These are phyloP conservation scores for Microdochium trichocladiopsis DNA, from an alignment of 2,329 filamentous ascomycete genomes.

Conservation along the genomic window DNA sequence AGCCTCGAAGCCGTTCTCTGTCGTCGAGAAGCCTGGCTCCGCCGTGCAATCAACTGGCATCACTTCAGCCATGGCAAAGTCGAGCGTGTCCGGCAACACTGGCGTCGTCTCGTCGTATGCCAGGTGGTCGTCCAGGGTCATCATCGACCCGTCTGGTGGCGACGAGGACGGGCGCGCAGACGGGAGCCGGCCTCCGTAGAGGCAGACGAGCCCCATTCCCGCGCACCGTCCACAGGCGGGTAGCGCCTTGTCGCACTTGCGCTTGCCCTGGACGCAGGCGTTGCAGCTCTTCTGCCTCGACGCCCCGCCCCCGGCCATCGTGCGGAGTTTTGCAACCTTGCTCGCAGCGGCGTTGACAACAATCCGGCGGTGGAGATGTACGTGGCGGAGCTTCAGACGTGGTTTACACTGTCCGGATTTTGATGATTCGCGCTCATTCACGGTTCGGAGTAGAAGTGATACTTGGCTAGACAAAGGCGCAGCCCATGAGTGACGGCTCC, in stretches of 20 bases:
- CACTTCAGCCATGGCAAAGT: not conserved
- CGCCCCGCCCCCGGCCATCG: constrained; percentile 11
- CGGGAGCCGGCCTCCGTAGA: constrained; percentile 20
- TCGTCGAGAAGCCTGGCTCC: not conserved
- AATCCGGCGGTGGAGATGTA: no score
- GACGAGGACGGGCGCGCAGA: constrained; percentile 1
- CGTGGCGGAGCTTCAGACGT: no score
- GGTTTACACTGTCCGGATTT: no score
- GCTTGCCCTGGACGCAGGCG: constrained; percentile 38
- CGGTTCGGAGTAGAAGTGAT: no score
- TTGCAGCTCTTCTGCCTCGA: constrained; percentile 46
- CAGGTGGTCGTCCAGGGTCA: not conserved
- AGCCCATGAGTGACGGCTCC: no score
- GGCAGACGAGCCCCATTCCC: constrained; percentile 31
- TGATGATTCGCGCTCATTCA: no score
- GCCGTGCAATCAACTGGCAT: not conserved
- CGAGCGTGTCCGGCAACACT: not conserved
- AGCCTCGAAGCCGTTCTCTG: not conserved
- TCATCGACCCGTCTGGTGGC: no score
- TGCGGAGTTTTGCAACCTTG: no score
- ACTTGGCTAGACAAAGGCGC: no score
- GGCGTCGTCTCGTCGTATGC: not conserved
- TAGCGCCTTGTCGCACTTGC: constrained; percentile 37
- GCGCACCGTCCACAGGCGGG: constrained; percentile 35
- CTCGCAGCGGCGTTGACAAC: no score